phyloP scores from a whole-genome alignment of 257 asterid genomes.

The Salvia splendens region DNA sequence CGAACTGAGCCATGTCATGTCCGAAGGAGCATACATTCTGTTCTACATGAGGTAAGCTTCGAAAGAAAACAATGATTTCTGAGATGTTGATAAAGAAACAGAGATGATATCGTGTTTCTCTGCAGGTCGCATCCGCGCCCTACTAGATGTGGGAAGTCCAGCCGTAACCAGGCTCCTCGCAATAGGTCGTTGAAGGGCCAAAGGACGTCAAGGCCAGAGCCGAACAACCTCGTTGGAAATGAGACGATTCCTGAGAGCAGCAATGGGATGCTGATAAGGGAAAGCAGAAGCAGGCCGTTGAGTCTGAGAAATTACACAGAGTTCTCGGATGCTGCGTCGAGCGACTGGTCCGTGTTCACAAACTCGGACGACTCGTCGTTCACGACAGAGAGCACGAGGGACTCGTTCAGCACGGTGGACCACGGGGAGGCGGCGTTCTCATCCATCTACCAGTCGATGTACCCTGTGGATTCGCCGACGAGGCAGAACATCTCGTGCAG shows the following conservation, averaged over 20 bases:
- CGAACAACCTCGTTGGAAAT: slow-evolving; percentile 23
- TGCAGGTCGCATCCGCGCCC: slow-evolving; percentile 71
- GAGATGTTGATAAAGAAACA: neutral
- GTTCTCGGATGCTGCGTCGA: slow-evolving; percentile 60
- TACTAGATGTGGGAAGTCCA: slow-evolving; percentile 38
- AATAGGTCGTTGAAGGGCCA: slow-evolving; percentile 38
- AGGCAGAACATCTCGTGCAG: slow-evolving; percentile 51
- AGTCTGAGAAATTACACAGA: slow-evolving; percentile 37
- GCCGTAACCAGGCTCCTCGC: slow-evolving; percentile 34
- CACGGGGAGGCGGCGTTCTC: slow-evolving; percentile 51
- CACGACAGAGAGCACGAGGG: slow-evolving; percentile 82
- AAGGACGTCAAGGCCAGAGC: slow-evolving; percentile 42
- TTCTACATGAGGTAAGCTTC: slow-evolving; percentile 75
- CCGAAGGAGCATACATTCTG: slow-evolving; percentile 83
- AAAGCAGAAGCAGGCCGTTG: slow-evolving; percentile 39
- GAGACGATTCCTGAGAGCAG: slow-evolving; percentile 26
- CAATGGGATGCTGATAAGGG: slow-evolving; percentile 37
- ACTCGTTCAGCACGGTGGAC: slow-evolving; percentile 74
- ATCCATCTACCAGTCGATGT: slow-evolving; percentile 50
- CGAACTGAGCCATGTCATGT: slow-evolving; percentile 69
- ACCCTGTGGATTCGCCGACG: slow-evolving; percentile 43
- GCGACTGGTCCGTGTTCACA: slow-evolving; percentile 71
- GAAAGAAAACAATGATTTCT: neutral
- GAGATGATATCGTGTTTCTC: neutral
- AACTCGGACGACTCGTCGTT: slow-evolving; percentile 87